A percentile compares a stretch with the other conserved stretches of the same genome.
These are phyloP conservation scores for Pulveroboletus sp. DNA, from an alignment of 768 basidiomycete genomes.

Conservation along the genomic window DNA sequence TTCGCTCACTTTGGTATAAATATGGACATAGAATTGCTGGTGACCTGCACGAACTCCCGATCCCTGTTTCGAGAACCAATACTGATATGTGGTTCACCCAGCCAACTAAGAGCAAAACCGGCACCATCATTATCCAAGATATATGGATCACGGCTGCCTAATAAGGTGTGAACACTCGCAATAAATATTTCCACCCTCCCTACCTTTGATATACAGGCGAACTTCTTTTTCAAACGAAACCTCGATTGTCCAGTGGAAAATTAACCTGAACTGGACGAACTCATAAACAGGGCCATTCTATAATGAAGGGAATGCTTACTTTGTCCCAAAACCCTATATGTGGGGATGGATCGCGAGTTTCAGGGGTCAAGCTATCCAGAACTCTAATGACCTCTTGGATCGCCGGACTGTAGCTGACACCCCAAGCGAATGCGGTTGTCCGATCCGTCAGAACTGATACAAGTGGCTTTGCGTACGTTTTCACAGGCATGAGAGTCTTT, in stretches of 20 bases:
- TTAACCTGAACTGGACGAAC: conserved; percentile 53
- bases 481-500: conserved; percentile 94
- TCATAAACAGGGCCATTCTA: conserved; percentile 1
- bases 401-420: conserved; percentile 78
- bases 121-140: conserved; percentile 64
- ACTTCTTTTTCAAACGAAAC: conserved; percentile 67
- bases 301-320: conserved; percentile 35
- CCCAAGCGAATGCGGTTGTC: conserved; percentile 81
- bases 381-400: conserved; percentile 84
- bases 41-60: conserved; percentile 76
- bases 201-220: conserved; percentile 84
- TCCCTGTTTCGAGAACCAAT: conserved; percentile 70
- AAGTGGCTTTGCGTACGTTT: conserved; percentile 77
- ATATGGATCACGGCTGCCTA: conserved; percentile 83
- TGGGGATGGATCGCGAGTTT: conserved; percentile 77
- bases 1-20: conserved; percentile 78
- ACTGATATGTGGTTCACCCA: conserved; percentile 63
- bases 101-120: conserved; percentile 85
- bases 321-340: conserved; percentile 95
- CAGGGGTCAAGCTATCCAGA: conserved; percentile 73
- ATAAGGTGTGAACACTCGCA: conserved; percentile 6
- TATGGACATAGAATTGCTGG: conserved; percentile 74
- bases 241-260: conserved; percentile 78
- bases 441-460: conserved; percentile 61
- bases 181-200: conserved; percentile 4